A percentile compares a stretch with the other conserved stretches of the same genome.
phyloP scores from a whole-genome alignment of 2,329 filamentous ascomycete species.

The Pseudogymnoascus sp. region DNA sequence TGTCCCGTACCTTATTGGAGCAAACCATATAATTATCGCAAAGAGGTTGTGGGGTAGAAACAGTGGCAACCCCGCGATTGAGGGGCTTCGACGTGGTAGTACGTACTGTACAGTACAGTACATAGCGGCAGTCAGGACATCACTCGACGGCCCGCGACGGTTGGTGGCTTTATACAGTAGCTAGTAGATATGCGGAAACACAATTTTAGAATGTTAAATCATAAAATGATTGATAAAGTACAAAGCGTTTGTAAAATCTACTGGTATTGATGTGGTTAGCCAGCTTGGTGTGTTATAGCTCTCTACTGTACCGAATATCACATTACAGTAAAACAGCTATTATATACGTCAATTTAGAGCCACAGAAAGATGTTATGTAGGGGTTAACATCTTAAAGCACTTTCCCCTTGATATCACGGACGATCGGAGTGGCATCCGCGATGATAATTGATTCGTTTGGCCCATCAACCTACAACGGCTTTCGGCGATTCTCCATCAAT shows the following conservation, averaged over 20 bases:
- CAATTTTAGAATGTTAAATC: neutral
- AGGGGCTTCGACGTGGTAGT: neutral
- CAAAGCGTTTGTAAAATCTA: neutral
- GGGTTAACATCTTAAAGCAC: neutral
- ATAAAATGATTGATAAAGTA: neutral
- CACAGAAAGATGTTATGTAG: neutral
- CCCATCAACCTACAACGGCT: neutral
- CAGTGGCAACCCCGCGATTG: neutral
- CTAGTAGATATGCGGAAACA: neutral
- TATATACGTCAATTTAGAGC: neutral
- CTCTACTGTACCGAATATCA: neutral
- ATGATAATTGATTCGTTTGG: neutral
- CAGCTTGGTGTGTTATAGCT: neutral
- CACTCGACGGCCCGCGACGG: neutral
- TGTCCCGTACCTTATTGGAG: neutral
- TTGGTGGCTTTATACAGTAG: neutral
- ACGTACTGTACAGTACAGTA: neutral
- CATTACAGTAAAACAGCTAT: neutral
- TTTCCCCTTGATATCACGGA: neutral
- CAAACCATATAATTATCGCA: neutral
- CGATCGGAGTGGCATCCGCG: neutral
- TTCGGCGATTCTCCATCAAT: neutral
- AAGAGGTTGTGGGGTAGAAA: neutral
- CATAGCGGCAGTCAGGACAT: neutral
- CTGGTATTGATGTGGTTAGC: neutral